Base-by-base conservation (phyloP, 371 early-diverging fungal genomes). In the Smittium culicis region DNA sequence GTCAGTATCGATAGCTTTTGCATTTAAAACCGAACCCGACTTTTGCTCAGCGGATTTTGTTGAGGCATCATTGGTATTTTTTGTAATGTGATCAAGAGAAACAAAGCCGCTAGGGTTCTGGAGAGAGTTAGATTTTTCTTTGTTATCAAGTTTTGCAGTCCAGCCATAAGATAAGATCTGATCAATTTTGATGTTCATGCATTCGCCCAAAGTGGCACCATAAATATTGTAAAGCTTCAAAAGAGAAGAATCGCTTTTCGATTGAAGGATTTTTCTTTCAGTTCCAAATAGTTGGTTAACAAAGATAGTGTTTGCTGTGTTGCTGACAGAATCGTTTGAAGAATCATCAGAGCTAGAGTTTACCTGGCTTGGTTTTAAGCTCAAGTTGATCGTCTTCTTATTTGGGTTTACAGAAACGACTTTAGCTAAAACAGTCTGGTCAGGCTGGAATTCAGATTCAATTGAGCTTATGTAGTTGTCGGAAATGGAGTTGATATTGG, bases 1-100 rank as follows among this genome's bases (percentile, higher is more conserved):
- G 71, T 89, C 88, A 24, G 83, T 74, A 69, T 91, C 89, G 62
- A 90, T 64, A 11, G 91, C 79, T 61, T 76, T 79, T 35, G 79
- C 85, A 1, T 70, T 65, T 5, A 85, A 71, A 30, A 72, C 70
- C 24, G 69, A 69, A 30, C 84, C 88, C 3, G 73, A 75, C 61
- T 78, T 77, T 67, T 70, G 66, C 34, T 66, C 66, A 32, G 68
- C 70, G 25, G 74, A 73, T n/a, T n/a, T n/a, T 66, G 66, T 79
- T 2, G 16, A 29, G 29, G 11, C 5, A 32, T 62, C 62, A 25
- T 20, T 62, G 1, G 16, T 45, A 1, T 5, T 11, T 1, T 29
- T 35, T 5, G 2, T 80, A 64, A 77, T 70, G 61, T 81, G 82
- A 2, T 84, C 82, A 14, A 67, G 66, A 1, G 82, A 75, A 3